Evolutionary conservation across 805 yeast species (phyloP), one percentile per base, ranked within the genome.

Genomic region (Vanderwaltozyma tropicalis): DNA sequence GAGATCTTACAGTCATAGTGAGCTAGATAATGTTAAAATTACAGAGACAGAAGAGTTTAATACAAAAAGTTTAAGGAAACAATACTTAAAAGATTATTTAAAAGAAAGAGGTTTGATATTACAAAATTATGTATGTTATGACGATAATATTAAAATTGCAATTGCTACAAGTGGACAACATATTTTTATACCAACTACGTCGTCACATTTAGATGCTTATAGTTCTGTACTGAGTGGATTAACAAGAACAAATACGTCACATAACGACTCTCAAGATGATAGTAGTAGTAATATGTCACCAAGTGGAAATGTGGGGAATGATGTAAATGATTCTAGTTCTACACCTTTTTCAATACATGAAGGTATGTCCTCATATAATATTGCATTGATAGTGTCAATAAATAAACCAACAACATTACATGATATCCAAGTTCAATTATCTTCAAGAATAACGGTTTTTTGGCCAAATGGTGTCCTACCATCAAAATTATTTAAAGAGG

Each of bases 401-500:
- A 49, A 56, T 18, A 68, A 64, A 35, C 69, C 66, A 27, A 60
- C 66, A 1, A 38, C 56, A 2, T 50, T 69, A 3, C 57, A 65
- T 18, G 60, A 57, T 28, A 49, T 74, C 25, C 56, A 57, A 29
- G 47, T 71, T 11, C 69, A 67, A 35, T 59, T 76, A 36, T 64
- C 59, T 38, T 66, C 76, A 1, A 42, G 57, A 4, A 64, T 69
- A 6, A 61, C 65, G 37, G 62, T 72, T 3, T 55, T 66, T 40
- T 76, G 81, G 81, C 74, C 74, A 4, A 60, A 65, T 27, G 74
- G 73, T 10, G 72, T 74, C 13, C 73, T 74, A 1, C 69, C 69
- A 29, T 64, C 68, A 35, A 67, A 66, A 37, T 40, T 61, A 4
- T 63, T 62, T 28, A 53, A 57, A 25, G 69, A 62, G 41, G 81